phyloP scores from a whole-genome alignment of 2,329 filamentous ascomycete species.

The Periconia macrospinosa region DNA sequence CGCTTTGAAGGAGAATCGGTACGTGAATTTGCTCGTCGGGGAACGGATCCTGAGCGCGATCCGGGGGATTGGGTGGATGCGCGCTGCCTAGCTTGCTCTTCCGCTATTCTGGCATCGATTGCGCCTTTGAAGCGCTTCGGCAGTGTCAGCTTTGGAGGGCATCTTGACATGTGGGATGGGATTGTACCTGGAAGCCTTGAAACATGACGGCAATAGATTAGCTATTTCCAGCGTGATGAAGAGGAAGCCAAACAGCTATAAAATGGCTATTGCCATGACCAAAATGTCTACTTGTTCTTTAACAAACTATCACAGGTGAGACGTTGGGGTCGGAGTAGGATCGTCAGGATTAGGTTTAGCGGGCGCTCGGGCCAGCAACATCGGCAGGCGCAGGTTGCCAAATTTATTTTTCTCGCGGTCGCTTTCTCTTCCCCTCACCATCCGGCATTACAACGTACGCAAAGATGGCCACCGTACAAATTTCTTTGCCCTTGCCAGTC shows the following conservation, averaged over 20 bases:
- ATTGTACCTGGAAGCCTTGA: slow-evolving; percentile 33
- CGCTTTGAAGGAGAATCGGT: slow-evolving; percentile 43
- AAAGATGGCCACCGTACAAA: slow-evolving; percentile 67
- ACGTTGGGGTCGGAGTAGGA: background rate
- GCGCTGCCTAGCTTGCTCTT: slow-evolving; percentile 83
- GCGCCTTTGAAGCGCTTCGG: slow-evolving; percentile 76
- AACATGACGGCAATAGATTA: slow-evolving; percentile 35
- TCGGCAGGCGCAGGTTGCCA: background rate
- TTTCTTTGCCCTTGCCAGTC: slow-evolving; percentile 69
- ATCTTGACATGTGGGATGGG: background rate
- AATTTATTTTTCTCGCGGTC: slow-evolving; percentile 15
- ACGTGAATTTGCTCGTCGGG: slow-evolving; percentile 50
- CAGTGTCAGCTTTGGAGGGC: slow-evolving; percentile 20
- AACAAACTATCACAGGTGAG: slow-evolving; percentile 15
- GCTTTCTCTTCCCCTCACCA: slow-evolving; percentile 8
- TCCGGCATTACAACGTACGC: slow-evolving; percentile 5
- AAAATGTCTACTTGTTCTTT: slow-evolving; percentile 21
- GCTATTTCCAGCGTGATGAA: slow-evolving; percentile 11
- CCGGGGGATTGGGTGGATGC: slow-evolving; percentile 46
- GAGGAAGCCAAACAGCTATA: slow-evolving; percentile 7
- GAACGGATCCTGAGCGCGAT: slow-evolving; percentile 49
- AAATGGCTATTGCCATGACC: slow-evolving; percentile 10
- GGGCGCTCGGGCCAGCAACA: background rate
- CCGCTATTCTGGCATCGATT: slow-evolving; percentile 84
- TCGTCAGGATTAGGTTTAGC: background rate